phyloP scores from a whole-genome alignment of 495 filamentous ascomycete species.

The Lentithecium fluviatile region DNA sequence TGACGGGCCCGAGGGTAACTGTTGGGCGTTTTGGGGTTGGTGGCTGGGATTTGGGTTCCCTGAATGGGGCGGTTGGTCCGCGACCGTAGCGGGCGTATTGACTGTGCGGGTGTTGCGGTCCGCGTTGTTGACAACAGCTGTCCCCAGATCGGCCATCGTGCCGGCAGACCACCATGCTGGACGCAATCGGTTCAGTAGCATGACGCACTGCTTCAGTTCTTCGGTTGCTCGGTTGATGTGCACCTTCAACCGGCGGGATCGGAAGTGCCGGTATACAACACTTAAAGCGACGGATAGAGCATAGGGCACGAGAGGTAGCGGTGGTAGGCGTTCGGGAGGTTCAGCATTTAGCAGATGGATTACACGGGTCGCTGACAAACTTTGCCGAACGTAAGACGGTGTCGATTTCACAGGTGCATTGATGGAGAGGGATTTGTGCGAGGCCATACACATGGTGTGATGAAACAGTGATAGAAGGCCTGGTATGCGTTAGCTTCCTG shows the following conservation, averaged over 20 bases:
- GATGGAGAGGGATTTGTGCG: slow-evolving; percentile 49
- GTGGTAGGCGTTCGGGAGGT: slow-evolving; percentile 53
- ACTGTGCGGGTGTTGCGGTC: slow-evolving; percentile 28
- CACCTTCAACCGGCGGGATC: slow-evolving; percentile 62
- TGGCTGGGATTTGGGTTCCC: slow-evolving; percentile 8
- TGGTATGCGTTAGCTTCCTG: slow-evolving; percentile 32
- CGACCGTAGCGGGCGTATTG: slow-evolving; percentile 22
- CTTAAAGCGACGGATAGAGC: slow-evolving; percentile 65
- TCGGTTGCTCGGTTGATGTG: slow-evolving; percentile 60
- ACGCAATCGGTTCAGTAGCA: slow-evolving; percentile 55
- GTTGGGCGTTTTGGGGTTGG: background rate
- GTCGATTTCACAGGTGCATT: slow-evolving; percentile 44
- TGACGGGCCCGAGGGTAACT: slow-evolving; percentile 3
- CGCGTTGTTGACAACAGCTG: slow-evolving; percentile 31
- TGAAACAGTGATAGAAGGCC: slow-evolving; percentile 68
- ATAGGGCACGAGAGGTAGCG: slow-evolving; percentile 67
- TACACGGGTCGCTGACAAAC: slow-evolving; percentile 63
- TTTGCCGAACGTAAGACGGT: slow-evolving; percentile 60
- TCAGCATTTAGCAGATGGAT: slow-evolving; percentile 59
- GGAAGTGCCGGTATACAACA: slow-evolving; percentile 69
- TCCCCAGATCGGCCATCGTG: slow-evolving; percentile 59
- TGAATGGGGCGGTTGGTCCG: background rate
- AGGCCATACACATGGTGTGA: slow-evolving; percentile 66
- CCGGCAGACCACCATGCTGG: slow-evolving; percentile 63
- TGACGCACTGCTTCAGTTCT: slow-evolving; percentile 59